Percentiles rank a stretch among this genome's conserved stretches.
Evolutionary conservation across 106 monocot species (phyloP).

Genomic region (Allium cepa): DNA sequence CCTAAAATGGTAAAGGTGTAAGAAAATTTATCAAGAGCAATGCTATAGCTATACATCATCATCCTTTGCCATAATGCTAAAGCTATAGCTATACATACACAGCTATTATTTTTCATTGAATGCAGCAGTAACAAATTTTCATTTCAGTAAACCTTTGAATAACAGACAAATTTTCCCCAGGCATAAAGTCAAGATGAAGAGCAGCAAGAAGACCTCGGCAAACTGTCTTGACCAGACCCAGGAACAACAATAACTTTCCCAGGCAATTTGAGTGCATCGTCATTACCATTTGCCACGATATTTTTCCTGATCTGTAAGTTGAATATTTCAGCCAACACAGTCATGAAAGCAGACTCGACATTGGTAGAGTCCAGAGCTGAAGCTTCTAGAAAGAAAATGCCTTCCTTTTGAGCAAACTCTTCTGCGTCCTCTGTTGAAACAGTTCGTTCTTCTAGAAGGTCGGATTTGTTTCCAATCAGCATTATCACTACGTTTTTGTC

Average conservation of each 20-base stretch:
- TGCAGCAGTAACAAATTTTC: too few relatives aligned
- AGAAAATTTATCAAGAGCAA: too few relatives aligned
- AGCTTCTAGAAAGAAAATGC: constrained; percentile 81
- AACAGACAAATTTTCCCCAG: too few relatives aligned
- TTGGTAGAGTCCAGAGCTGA: constrained; percentile 75
- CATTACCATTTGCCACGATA: constrained; percentile 19
- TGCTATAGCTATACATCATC: too few relatives aligned
- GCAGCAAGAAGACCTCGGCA: constrained; percentile 57
- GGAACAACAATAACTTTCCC: constrained; percentile 74
- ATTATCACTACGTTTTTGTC: constrained; percentile 92
- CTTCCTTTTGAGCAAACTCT: constrained; percentile 86
- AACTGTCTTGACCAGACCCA: constrained; percentile 74
- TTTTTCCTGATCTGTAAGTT: constrained; percentile 69
- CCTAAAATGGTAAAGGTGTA: too few relatives aligned
- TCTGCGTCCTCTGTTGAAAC: constrained; percentile 70
- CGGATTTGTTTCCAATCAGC: constrained; percentile 80
- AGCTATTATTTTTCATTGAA: too few relatives aligned
- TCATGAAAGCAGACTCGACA: constrained; percentile 70
- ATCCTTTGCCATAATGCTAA: too few relatives aligned
- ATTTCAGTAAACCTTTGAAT: too few relatives aligned
- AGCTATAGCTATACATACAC: too few relatives aligned
- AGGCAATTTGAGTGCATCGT: constrained; percentile 18
- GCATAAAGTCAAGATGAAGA: background rate
- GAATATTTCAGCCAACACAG: constrained; percentile 71
- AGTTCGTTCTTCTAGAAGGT: constrained; percentile 19